These are phyloP conservation scores for Cenococcum geophilum DNA, from an alignment of 495 filamentous ascomycete genomes.

Conservation along the genomic window DNA sequence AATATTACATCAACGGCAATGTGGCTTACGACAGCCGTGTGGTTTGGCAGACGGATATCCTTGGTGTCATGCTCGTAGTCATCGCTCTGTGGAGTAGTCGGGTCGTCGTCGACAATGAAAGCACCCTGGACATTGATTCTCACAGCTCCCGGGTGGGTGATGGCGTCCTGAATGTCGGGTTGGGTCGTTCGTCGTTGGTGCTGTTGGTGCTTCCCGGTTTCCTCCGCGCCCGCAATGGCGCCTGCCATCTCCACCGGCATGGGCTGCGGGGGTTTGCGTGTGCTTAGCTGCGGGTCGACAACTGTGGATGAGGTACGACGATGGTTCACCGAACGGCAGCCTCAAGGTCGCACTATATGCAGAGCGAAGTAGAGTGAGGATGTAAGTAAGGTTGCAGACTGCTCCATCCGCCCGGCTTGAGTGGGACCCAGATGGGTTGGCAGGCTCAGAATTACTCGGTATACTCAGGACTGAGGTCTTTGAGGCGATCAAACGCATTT, in stretches of 20 bases:
- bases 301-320: not conserved
- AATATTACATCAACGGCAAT: conserved; percentile 81
- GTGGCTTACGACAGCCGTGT: conserved; percentile 88
- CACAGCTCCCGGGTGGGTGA: conserved; percentile 76
- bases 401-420: conserved; percentile 4
- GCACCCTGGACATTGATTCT: conserved; percentile 93
- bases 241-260: not conserved
- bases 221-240: not conserved
- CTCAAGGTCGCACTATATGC: not conserved
- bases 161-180: conserved; percentile 55
- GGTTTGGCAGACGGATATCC: conserved; percentile 92
- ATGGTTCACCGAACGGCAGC: not conserved
- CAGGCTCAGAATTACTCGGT: not conserved
- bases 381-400: not conserved
- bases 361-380: not conserved
- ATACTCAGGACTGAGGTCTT: conserved; percentile 4
- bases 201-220: not conserved
- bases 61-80: conserved; percentile 58
- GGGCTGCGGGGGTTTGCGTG: not conserved
- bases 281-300: not conserved
- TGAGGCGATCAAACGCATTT: not conserved
- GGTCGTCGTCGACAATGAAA: conserved; percentile 84
- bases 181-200: conserved; percentile 2
- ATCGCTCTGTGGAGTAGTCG: conserved; percentile 44
- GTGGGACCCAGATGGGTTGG: not conserved